These are phyloP conservation scores for Chrysoporthe austroafricana DNA, from an alignment of 2,329 filamentous ascomycete genomes.

Conservation along the genomic window DNA sequence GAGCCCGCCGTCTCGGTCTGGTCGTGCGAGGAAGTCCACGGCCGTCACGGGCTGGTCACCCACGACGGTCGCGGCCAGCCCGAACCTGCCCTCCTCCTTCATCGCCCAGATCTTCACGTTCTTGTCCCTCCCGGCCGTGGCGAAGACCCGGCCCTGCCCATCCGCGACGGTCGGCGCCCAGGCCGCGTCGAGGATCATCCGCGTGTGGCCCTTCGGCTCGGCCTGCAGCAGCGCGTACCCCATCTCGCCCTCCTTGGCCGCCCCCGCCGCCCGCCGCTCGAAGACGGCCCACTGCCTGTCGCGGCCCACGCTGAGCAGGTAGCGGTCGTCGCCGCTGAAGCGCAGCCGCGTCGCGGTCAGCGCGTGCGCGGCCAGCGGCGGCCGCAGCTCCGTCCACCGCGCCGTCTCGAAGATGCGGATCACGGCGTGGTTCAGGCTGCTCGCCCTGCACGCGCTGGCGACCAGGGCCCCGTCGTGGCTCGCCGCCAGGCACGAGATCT, in stretches of 20 bases:
- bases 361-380: constrained; percentile 81
- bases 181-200: constrained; percentile 89
- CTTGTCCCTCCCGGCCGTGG: constrained; percentile 90
- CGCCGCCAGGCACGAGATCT: constrained; percentile 85
- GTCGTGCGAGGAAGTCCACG: constrained; percentile 63
- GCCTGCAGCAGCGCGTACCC: constrained; percentile 63
- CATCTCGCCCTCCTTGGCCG: constrained; percentile 36
- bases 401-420: constrained; percentile 88
- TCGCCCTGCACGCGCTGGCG: constrained; percentile 91
- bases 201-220: constrained; percentile 83
- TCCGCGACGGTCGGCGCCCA: constrained; percentile 67
- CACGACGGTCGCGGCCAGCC: constrained; percentile 56
- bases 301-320: constrained; percentile 84
- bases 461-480: constrained; percentile 76
- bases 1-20: constrained; percentile 36
- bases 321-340: constrained; percentile 76
- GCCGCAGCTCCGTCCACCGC: constrained; percentile 85
- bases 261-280: constrained; percentile 47
- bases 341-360: constrained; percentile 82
- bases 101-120: constrained; percentile 71
- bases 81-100: constrained; percentile 47
- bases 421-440: constrained; percentile 90
- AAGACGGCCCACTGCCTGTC: constrained; percentile 93
- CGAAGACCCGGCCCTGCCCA: constrained; percentile 60
- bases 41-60: constrained; percentile 69